Conservation (phyloP, 2,329 filamentous ascomycete genomes). For the Microcyclosporella mali region DNA sequence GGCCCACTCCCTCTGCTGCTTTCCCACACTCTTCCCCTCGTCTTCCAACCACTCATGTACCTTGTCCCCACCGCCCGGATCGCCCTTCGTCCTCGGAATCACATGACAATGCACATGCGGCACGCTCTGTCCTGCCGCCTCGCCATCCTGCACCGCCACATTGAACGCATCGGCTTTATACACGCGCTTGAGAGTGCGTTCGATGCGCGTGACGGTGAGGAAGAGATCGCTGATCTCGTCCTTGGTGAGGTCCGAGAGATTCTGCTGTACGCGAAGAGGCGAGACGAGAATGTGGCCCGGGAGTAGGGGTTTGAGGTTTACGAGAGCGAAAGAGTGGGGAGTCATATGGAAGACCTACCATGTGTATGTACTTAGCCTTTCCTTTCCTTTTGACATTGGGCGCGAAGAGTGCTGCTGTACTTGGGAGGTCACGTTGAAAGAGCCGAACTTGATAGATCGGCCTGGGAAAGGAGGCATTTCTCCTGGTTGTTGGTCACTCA, state of each 20-base stretch:
- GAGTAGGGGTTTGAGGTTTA: conserved; percentile 91
- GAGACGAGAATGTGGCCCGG: conserved; percentile 91
- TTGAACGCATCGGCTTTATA: conserved; percentile 72
- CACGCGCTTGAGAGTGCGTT: conserved; percentile 63
- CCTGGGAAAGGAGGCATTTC: conserved; percentile 32
- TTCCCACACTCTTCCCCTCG: conserved; percentile 77
- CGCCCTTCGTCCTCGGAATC: conserved; percentile 62
- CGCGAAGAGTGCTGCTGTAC: conserved; percentile 25
- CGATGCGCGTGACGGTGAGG: conserved; percentile 65
- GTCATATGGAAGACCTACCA: conserved; percentile 79
- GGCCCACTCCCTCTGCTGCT: conserved; percentile 61
- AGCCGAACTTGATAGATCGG: conserved; percentile 38
- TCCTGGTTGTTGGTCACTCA: conserved; percentile 4
- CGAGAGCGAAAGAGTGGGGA: conserved; percentile 72
- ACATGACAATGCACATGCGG: conserved; percentile 90
- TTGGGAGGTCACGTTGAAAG: conserved; percentile 42
- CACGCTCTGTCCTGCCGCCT: conserved; percentile 86
- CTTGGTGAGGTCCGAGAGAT: conserved; percentile 66
- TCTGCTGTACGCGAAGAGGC: conserved; percentile 58
- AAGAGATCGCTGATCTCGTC: conserved; percentile 81
- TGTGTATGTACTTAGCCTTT: conserved; percentile 1
- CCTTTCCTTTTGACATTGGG: conserved; percentile 1
- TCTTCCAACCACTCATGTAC: conserved; percentile 79
- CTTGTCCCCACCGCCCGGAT: conserved; percentile 60
- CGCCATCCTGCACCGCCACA: conserved; percentile 89